Evolutionary conservation across 768 basidiomycete genomes (phyloP), one percentile per base, ranked within the genome.

Genomic region (Pisolithus albus): DNA sequence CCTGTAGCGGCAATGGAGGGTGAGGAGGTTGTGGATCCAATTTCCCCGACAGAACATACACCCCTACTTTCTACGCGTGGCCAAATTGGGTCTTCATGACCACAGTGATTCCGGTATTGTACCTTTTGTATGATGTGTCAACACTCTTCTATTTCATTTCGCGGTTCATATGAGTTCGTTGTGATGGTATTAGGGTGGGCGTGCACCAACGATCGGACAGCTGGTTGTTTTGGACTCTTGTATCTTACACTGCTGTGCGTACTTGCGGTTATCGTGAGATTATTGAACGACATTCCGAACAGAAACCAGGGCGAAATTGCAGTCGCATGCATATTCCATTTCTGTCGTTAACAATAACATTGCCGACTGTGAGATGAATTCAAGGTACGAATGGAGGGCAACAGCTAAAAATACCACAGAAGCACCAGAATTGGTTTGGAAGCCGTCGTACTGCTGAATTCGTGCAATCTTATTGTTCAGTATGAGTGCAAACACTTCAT

Each of bases 301-400:
- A 11, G 34, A 34, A 15, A 34, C 21, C 11, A 34, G 5, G 34
- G 30, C 10, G 3, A n/a, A n/a, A 1, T 8, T 34, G 34, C 34
- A 5, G 34, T 34, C 34, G 34, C 34, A 15, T 34, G 34, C 13
- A 34, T 15, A 34, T 5, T 34, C 13, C 34, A 34, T 34, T 34
- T 34, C 34, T 13, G 34, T 15, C 34, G 11, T 34, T 34, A 34
- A 34, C 34, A 34, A 34, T 34, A 34, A 43, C 46, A 3, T 30
- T 55, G 10, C 53, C 61, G 48, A 59, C 58, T 24, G 41, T 11
- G 38, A 51, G 45, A 36, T n/a, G n/a, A n/a, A n/a, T 55, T 69
- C 65, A 56, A 69, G 65, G 67, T 60, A 67, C 65, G 63, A 32
- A 61, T 55, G 58, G n/a, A 52, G 46, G 51, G 56, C 54, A 55